Percentiles rank a stretch among this genome's conserved stretches.
These are phyloP conservation scores for Diaporthe eres DNA, from an alignment of 2,329 filamentous ascomycete genomes.

Conservation along the genomic window DNA sequence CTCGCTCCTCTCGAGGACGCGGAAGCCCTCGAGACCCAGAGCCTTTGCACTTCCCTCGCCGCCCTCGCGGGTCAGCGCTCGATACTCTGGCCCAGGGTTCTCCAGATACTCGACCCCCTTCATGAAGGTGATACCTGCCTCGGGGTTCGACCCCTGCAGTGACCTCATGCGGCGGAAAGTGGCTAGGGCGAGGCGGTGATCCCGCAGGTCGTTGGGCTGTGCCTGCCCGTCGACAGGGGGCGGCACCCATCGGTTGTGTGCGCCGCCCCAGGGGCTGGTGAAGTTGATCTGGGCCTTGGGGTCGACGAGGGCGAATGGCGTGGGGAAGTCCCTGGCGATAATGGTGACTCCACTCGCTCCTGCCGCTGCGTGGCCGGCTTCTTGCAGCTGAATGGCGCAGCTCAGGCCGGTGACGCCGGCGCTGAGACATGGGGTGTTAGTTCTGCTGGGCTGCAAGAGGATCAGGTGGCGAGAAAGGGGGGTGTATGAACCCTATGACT, in stretches of 20 bases:
- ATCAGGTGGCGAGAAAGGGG: constrained; percentile 12
- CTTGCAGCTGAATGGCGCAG: constrained; percentile 61
- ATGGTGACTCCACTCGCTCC: constrained; percentile 53
- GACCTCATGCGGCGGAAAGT: constrained; percentile 60
- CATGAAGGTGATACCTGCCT: constrained; percentile 63
- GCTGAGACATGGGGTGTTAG: constrained; percentile 44
- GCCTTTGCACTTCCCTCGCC: constrained; percentile 44
- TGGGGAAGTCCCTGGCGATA: constrained; percentile 62
- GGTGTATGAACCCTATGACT: constrained; percentile 36
- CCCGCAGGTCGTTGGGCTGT: constrained; percentile 50
- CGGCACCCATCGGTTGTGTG: constrained; percentile 68
- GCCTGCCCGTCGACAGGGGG: constrained; percentile 45
- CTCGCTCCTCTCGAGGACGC: constrained; percentile 53
- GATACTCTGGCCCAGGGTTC: constrained; percentile 57
- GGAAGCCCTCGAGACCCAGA: constrained; percentile 56
- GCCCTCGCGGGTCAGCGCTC: constrained; percentile 50
- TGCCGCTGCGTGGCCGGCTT: constrained; percentile 49
- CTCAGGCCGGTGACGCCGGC: constrained; percentile 68
- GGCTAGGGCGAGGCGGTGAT: constrained; percentile 58
- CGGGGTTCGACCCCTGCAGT: constrained; percentile 49
- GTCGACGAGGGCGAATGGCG: constrained; percentile 61
- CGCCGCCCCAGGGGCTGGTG: constrained; percentile 71
- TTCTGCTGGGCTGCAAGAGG: constrained; percentile 7
- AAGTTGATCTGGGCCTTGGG: constrained; percentile 61
- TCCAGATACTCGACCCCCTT: constrained; percentile 68